These are phyloP conservation scores for Xylaria sp. DNA, from an alignment of 2,329 filamentous ascomycete species.

Conservation along the genomic window DNA sequence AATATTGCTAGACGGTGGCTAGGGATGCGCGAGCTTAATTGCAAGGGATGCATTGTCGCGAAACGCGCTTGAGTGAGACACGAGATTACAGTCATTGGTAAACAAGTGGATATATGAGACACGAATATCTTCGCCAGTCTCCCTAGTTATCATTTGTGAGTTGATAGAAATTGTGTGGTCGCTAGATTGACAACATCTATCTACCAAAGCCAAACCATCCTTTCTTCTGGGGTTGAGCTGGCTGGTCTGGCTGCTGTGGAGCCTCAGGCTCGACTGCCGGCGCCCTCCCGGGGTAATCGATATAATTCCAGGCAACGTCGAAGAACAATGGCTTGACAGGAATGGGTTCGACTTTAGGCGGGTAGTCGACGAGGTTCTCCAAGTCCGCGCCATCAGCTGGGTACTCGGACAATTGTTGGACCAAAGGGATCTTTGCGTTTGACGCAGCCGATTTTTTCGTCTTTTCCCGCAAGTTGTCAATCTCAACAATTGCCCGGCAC, in stretches of 20 bases:
- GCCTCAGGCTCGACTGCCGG: constrained; percentile 35
- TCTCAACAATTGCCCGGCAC: constrained; percentile 82
- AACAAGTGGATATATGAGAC: constrained; percentile 1
- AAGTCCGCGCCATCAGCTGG: constrained; percentile 72
- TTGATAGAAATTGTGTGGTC: constrained; percentile 2
- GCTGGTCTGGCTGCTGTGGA: constrained; percentile 43
- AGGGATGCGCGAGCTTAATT: constrained; percentile 23
- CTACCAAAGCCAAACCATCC: constrained; percentile 79
- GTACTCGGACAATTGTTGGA: constrained; percentile 77
- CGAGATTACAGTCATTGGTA: constrained; percentile 2
- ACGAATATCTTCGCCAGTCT: constrained; percentile 6
- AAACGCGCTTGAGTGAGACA: constrained; percentile 25
- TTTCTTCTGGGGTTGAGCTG: constrained; percentile 56
- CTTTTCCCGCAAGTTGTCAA: constrained; percentile 65
- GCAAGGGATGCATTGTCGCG: constrained; percentile 28
- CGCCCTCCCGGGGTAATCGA: constrained; percentile 77
- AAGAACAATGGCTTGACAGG: constrained; percentile 95
- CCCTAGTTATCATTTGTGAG: neutral
- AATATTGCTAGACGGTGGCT: constrained; percentile 1
- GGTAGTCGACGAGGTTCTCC: constrained; percentile 81
- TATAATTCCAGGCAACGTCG: constrained; percentile 97
- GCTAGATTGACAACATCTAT: constrained; percentile 32
- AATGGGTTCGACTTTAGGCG: constrained; percentile 78
- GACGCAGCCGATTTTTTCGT: constrained; percentile 47
- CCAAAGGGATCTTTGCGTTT: constrained; percentile 59